Conservation (phyloP, 495 filamentous ascomycete genomes). For the Pyrenopolyporus hunteri region DNA sequence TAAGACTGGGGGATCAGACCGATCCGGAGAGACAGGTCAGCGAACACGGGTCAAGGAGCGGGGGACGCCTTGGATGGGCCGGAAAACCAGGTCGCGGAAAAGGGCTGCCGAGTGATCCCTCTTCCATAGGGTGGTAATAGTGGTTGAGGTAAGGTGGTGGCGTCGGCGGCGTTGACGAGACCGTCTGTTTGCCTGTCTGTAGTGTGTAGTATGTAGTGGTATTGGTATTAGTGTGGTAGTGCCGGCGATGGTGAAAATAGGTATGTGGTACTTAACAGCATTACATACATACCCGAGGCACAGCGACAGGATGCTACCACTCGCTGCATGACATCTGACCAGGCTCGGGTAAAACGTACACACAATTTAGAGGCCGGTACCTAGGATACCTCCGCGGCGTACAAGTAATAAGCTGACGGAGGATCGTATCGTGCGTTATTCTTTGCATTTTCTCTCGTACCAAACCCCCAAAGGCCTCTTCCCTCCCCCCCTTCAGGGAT, state of each 20-base stretch:
- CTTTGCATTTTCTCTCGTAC: constrained; percentile 26
- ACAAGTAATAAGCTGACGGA: constrained; percentile 22
- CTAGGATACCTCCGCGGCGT: neutral
- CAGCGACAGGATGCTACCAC: constrained; percentile 10
- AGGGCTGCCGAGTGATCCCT: constrained; percentile 22
- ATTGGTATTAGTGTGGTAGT: constrained; percentile 7
- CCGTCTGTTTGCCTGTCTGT: neutral
- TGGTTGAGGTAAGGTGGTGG: neutral
- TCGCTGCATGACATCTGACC: constrained; percentile 30
- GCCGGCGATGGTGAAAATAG: constrained; percentile 6
- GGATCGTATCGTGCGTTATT: constrained; percentile 31
- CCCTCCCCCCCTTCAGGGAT: constrained; percentile 6
- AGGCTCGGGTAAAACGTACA: constrained; percentile 26
- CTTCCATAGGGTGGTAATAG: constrained; percentile 5
- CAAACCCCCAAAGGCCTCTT: constrained; percentile 1
- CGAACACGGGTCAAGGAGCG: constrained; percentile 3
- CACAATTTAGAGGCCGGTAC: constrained; percentile 1
- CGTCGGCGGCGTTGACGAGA: constrained; percentile 3
- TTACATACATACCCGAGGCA: constrained; percentile 34
- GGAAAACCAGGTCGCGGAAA: constrained; percentile 29
- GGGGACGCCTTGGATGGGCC: neutral
- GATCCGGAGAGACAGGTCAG: constrained; percentile 7
- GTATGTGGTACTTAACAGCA: constrained; percentile 30
- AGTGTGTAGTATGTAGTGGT: neutral
- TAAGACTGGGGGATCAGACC: constrained; percentile 22